Evolutionary conservation across 108 stramenopile genomes (phyloP), one percentile per base, ranked within the genome.

Genomic region (Schizochytrium sp.): DNA sequence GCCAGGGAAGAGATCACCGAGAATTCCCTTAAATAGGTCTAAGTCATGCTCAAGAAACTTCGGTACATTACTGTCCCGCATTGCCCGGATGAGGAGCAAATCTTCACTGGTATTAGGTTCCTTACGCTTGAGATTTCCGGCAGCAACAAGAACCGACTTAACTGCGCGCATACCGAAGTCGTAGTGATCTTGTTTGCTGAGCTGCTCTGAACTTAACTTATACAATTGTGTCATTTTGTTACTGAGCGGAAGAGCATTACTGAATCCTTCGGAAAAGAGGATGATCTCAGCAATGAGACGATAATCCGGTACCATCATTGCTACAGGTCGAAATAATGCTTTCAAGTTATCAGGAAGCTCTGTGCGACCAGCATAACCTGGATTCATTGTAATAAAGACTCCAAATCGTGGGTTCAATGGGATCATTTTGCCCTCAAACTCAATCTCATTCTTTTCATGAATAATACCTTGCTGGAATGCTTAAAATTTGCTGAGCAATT

Each of bases 131-230:
- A 95, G 89, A 59, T 94, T 91, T 4, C 94, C 94, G n/a, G 94
- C 94, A 42, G 94, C 94, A 5, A 94, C 93, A 38, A 95, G 93
- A 10, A 95, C 94, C 15, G 92, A 91, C 87, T 94, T 95, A 56
- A 95, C 94, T 17, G 94, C 94, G 58, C 94, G 72, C 94, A 95
- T 95, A 28, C 94, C 94, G 73, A 93, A 95, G 89, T 95, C 94
- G 89, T 95, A 95, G 89, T 95, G 94, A 44, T 89, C 90, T 90
- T 95, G 94, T 90, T 94, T 92, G 15, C 91, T 92, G 45, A 95
- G 92, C 90, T 95, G 94, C 93, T 95, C 94, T 10, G 93, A 93
- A 46, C 92, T 90, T 12, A 95, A 88, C 44, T 93, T 90, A 92
- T 95, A 95, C 45, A 94, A 88, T 92, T 94, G 94, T 46, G 92